Evolutionary conservation across 768 basidiomycete genomes (phyloP).

Genomic region (Tricholoma sp.): DNA sequence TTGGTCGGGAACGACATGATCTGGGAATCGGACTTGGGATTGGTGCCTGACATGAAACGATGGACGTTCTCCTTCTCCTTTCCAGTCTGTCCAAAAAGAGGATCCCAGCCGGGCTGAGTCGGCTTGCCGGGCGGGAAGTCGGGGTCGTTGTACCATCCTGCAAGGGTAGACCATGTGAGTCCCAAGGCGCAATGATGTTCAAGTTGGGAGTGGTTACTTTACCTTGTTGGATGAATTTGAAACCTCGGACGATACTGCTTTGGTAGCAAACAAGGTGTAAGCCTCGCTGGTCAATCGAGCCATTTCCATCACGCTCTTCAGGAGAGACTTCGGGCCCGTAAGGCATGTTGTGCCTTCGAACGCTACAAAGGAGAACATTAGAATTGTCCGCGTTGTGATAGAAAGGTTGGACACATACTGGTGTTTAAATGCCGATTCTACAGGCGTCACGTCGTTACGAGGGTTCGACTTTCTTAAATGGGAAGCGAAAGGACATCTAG

Average conservation of each 20-base stretch:
- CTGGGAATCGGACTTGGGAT: conserved; percentile 4
- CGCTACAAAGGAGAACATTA: not conserved
- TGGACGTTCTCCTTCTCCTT: not conserved
- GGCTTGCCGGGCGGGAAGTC: conserved; percentile 10
- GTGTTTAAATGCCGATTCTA: conserved; percentile 9
- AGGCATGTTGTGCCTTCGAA: conserved; percentile 8
- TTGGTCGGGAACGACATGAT: conserved; percentile 7
- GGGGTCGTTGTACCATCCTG: conserved; percentile 12
- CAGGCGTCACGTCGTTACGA: conserved; percentile 9
- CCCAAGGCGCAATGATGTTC: conserved; percentile 1
- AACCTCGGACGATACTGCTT: conserved; percentile 14
- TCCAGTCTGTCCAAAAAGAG: conserved; percentile 11
- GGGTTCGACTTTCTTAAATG: conserved; percentile 17
- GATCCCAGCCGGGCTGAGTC: conserved; percentile 11
- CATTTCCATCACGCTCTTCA: conserved; percentile 3
- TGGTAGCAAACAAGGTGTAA: conserved; percentile 11
- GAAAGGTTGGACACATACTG: conserved; percentile 1
- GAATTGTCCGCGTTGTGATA: not conserved
- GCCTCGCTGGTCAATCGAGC: conserved; percentile 10
- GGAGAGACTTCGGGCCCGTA: conserved; percentile 7
- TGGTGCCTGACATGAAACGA: conserved; percentile 10
- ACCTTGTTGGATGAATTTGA: conserved; percentile 11
- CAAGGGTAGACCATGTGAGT: not conserved
- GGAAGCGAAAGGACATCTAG: conserved; percentile 12
- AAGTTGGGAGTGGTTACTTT: not conserved